Conservation (phyloP, 352 stramenopile species). For the Phytophthora uliginosa region DNA sequence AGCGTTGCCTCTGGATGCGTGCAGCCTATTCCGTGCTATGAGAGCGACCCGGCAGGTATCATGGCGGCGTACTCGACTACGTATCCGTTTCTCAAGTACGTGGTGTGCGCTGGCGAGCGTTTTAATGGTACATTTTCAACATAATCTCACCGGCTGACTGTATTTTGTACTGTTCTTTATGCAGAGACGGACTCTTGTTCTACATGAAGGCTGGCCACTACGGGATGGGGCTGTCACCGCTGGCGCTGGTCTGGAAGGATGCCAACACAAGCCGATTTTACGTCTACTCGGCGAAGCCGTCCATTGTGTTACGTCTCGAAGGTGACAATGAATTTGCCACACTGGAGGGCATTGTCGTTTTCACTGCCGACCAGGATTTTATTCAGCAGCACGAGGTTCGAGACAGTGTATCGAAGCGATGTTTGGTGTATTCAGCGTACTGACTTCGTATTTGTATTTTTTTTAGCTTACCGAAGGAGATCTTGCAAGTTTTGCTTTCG, state of each 20-base stretch:
- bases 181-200: constrained; percentile 92
- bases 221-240: constrained; percentile 87
- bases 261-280: constrained; percentile 87
- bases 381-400: constrained; percentile 75
- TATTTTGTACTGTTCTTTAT: not conserved
- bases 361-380: constrained; percentile 54
- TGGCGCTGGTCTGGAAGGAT: constrained; percentile 94
- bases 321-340: constrained; percentile 63
- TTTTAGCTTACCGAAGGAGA: constrained; percentile 78
- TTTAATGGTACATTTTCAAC: not conserved
- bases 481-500: constrained; percentile 83
- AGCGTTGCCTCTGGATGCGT: not conserved
- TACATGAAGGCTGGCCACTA: constrained; percentile 93
- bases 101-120: constrained; percentile 1
- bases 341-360: constrained; percentile 78
- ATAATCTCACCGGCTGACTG: not conserved
- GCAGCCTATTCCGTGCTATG: constrained; percentile 87
- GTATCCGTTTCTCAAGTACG: constrained; percentile 90
- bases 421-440: not conserved
- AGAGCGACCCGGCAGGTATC: constrained; percentile 85
- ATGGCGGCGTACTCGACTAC: constrained; percentile 79
- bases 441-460: not conserved
- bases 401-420: constrained; percentile 1
- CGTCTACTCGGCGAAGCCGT: constrained; percentile 72
- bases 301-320: constrained; percentile 78